These are phyloP conservation scores for Suillus fuscotomentosus DNA, from an alignment of 768 basidiomycete species.

Conservation along the genomic window DNA sequence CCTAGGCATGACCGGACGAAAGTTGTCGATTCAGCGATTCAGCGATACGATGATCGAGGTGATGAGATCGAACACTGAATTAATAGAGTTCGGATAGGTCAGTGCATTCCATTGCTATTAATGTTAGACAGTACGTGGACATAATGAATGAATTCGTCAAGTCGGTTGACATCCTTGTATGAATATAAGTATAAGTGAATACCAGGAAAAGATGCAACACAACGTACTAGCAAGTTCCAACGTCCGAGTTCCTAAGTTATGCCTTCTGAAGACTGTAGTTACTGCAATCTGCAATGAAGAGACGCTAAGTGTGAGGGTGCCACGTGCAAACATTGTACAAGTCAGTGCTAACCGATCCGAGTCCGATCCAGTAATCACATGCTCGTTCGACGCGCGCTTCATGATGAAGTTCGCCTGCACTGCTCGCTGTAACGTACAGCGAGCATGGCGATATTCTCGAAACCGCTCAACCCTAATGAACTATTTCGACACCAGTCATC, in stretches of 20 bases:
- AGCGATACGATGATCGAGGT: too few species aligned
- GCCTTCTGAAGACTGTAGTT: too few species aligned
- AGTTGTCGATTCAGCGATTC: too few species aligned
- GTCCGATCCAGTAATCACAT: neutral
- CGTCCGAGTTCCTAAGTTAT: too few species aligned
- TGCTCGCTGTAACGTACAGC: neutral
- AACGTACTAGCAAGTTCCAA: neutral
- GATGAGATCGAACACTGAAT: too few species aligned
- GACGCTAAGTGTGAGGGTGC: too few species aligned
- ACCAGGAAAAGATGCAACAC: neutral
- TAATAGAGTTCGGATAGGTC: too few species aligned
- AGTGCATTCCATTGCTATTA: too few species aligned
- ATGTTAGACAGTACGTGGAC: too few species aligned
- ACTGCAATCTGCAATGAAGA: too few species aligned
- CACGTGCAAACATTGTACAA: too few species aligned
- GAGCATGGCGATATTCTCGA: slow-evolving; percentile 11
- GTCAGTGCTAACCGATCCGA: neutral
- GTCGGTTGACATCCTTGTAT: neutral
- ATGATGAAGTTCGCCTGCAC: neutral
- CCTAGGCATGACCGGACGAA: too few species aligned
- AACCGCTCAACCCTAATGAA: neutral
- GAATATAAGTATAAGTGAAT: neutral
- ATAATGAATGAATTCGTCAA: neutral
- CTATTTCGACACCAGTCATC: slow-evolving; percentile 1
- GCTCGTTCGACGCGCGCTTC: neutral